A percentile compares a stretch with the other conserved stretches of the same genome.
phyloP scores from a whole-genome alignment of 768 basidiomycete genomes.

The Lactarius psammicola region DNA sequence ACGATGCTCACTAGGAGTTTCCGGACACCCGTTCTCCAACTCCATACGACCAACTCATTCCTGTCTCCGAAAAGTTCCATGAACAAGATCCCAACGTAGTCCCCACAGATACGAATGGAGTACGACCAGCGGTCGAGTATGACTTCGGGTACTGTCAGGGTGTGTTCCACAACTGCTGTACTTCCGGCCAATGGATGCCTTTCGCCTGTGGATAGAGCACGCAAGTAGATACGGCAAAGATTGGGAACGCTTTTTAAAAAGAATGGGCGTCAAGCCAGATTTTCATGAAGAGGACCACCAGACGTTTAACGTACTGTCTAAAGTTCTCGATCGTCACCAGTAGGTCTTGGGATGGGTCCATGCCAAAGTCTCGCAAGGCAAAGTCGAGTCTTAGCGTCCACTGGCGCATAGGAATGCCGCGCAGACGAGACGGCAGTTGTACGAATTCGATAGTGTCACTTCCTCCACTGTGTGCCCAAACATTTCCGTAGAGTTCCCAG shows the following conservation, averaged over 20 bases:
- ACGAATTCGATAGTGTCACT: not conserved
- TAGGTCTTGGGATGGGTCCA: constrained; percentile 29
- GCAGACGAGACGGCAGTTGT: constrained; percentile 28
- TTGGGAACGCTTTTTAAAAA: constrained; percentile 2
- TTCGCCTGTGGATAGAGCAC: constrained; percentile 19
- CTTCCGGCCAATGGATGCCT: constrained; percentile 12
- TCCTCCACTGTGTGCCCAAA: constrained; percentile 22
- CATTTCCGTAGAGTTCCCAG: constrained; percentile 28
- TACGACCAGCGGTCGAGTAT: constrained; percentile 8
- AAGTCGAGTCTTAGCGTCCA: constrained; percentile 23
- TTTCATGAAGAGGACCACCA: constrained; percentile 1
- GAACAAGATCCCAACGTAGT: constrained; percentile 25
- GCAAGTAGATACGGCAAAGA: constrained; percentile 17
- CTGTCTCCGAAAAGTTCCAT: not conserved
- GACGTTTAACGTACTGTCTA: constrained; percentile 35
- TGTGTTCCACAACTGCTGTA: constrained; percentile 19
- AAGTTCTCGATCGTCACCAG: constrained; percentile 28
- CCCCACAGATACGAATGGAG: constrained; percentile 22
- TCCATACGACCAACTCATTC: constrained; percentile 24
- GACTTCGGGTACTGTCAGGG: not conserved
- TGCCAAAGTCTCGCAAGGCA: constrained; percentile 23
- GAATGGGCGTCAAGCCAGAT: not conserved
- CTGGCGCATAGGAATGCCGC: constrained; percentile 21
- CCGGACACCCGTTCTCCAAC: constrained; percentile 25
- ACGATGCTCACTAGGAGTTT: constrained; percentile 19